Conservation (phyloP, 176 grass and related monocot genomes). For the Avena insularis region DNA sequence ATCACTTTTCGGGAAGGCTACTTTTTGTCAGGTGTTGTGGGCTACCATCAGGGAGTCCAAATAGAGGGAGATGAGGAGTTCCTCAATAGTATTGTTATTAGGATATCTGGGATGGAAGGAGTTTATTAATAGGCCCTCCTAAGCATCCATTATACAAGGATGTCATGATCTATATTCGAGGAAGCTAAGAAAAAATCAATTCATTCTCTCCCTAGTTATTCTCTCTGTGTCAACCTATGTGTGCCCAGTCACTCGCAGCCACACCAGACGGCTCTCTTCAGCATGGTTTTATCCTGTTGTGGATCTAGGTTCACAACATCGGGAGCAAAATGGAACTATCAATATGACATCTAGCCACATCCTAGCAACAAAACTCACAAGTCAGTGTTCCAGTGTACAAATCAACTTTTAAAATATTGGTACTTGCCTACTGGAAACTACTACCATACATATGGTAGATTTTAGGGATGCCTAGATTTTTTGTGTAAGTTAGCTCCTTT, state of each 20-base stretch:
- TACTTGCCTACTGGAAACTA: neutral
- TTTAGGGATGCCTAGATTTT: neutral
- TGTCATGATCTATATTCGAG: neutral
- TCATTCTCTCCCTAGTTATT: neutral
- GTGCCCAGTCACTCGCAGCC: neutral
- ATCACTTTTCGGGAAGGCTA: neutral
- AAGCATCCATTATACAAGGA: conserved; percentile 6
- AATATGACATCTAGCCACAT: neutral
- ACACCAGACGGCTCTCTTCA: neutral
- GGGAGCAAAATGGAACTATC: neutral
- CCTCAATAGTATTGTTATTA: neutral
- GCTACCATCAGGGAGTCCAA: neutral
- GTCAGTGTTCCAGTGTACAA: neutral
- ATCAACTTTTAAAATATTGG: neutral
- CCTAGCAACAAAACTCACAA: neutral
- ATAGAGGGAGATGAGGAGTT: neutral
- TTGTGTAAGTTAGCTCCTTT: neutral
- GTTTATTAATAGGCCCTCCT: neutral
- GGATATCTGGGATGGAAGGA: neutral
- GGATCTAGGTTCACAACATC: conserved; percentile 11
- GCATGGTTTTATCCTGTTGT: neutral
- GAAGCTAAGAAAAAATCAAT: neutral
- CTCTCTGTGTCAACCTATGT: conserved; percentile 14
- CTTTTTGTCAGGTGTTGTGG: neutral
- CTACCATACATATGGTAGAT: neutral